Percentiles rank a stretch among this genome's conserved stretches.
Conservation (phyloP, 2,329 filamentous ascomycete genomes). For the Penicillium sp. region DNA sequence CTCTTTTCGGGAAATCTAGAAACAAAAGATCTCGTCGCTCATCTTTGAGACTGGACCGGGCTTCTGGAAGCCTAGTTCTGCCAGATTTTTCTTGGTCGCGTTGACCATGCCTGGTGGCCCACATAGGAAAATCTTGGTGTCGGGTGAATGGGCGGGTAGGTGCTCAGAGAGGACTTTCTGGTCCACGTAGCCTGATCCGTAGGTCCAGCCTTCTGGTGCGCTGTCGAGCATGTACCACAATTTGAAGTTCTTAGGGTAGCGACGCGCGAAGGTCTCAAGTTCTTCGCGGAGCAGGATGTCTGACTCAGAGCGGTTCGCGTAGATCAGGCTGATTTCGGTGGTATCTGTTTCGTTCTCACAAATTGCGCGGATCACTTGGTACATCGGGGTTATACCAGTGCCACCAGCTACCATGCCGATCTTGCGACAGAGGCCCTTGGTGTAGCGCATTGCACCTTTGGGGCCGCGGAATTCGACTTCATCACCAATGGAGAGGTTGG, state of each 20-base stretch:
- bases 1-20: background rate
- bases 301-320: conserved; percentile 49
- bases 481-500: conserved; percentile 26
- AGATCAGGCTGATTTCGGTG: conserved; percentile 53
- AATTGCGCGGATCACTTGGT: conserved; percentile 61
- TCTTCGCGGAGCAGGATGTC: conserved; percentile 49
- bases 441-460: conserved; percentile 36
- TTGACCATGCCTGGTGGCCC: conserved; percentile 15
- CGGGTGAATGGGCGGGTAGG: conserved; percentile 1
- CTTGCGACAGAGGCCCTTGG: conserved; percentile 28
- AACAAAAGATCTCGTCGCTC: conserved; percentile 13
- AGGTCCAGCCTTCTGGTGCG: conserved; percentile 46
- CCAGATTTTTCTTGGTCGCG: conserved; percentile 13
- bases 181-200: conserved; percentile 40
- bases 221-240: conserved; percentile 51
- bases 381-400: conserved; percentile 52
- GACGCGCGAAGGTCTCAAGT: conserved; percentile 52
- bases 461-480: conserved; percentile 34
- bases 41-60: conserved; percentile 12
- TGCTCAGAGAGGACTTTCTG: conserved; percentile 5
- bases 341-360: conserved; percentile 56
- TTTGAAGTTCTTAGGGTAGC: conserved; percentile 43
- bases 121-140: conserved; percentile 15
- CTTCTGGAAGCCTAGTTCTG: conserved; percentile 6
- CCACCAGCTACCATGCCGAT: conserved; percentile 41